These are phyloP conservation scores for Teratosphaeria zuluensis DNA, from an alignment of 2,329 filamentous ascomycete species.

Conservation along the genomic window DNA sequence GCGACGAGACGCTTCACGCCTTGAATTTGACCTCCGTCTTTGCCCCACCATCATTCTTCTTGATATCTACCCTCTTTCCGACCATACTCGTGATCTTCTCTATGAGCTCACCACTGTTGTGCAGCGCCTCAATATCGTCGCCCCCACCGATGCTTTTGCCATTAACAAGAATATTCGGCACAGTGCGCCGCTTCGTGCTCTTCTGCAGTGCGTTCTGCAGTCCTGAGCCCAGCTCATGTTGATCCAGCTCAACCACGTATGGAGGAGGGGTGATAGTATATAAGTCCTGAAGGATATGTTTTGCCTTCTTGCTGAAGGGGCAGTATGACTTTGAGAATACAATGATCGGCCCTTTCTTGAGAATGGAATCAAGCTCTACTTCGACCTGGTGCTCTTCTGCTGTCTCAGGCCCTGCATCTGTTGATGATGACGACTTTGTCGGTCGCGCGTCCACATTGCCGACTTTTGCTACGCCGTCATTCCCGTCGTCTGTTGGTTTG, in stretches of 20 bases:
- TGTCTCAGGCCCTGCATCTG: constrained; percentile 37
- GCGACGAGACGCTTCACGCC: neutral
- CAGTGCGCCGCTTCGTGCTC: constrained; percentile 72
- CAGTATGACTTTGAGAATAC: constrained; percentile 96
- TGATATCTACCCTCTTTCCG: constrained; percentile 49
- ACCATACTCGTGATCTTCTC: constrained; percentile 65
- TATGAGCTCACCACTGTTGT: constrained; percentile 52
- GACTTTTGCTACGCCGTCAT: constrained; percentile 36
- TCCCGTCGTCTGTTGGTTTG: constrained; percentile 26
- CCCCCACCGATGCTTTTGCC: constrained; percentile 83
- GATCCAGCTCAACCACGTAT: constrained; percentile 82
- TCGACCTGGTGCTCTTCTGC: constrained; percentile 57
- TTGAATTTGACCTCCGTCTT: constrained; percentile 12
- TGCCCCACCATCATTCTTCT: constrained; percentile 2
- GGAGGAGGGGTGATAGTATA: constrained; percentile 77
- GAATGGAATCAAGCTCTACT: constrained; percentile 62
- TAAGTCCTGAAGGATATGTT: constrained; percentile 69
- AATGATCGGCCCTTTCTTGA: constrained; percentile 80
- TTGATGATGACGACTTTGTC: constrained; percentile 21
- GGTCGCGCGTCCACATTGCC: constrained; percentile 32
- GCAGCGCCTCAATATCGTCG: constrained; percentile 69
- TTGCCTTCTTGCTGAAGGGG: constrained; percentile 74
- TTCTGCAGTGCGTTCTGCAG: constrained; percentile 64
- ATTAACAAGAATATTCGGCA: constrained; percentile 85
- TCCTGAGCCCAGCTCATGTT: constrained; percentile 59